These are phyloP conservation scores for Cryptococcus sp. DNA, from an alignment of 1,284 basidiomycete genomes.

Conservation along the genomic window DNA sequence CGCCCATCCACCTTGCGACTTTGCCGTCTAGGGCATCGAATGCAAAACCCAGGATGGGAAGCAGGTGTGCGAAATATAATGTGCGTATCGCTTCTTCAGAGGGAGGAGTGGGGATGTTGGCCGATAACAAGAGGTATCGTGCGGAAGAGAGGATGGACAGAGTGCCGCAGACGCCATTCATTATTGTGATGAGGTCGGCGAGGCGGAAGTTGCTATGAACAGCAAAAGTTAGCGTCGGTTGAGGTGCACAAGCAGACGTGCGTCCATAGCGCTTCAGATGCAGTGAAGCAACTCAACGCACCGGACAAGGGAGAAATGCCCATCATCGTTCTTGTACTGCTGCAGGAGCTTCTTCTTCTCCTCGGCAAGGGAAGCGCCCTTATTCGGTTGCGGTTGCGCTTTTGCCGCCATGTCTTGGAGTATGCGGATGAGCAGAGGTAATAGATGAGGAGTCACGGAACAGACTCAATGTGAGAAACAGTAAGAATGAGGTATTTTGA, in stretches of 20 bases:
- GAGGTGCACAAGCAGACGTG: too few relatives aligned
- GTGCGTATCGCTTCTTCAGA: slow-evolving; percentile 38
- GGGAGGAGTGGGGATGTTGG: slow-evolving; percentile 59
- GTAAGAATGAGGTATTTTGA: too few relatives aligned
- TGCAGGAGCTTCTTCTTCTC: slow-evolving; percentile 64
- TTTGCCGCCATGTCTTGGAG: slow-evolving; percentile 15
- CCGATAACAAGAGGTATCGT: slow-evolving; percentile 79
- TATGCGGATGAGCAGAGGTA: neutral
- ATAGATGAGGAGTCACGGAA: neutral
- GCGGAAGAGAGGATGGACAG: slow-evolving; percentile 89
- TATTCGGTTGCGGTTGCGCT: slow-evolving; percentile 4
- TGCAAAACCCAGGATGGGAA: slow-evolving; percentile 93
- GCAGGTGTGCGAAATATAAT: slow-evolving; percentile 81
- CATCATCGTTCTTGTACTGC: slow-evolving; percentile 82
- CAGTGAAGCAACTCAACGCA: slow-evolving; percentile 49
- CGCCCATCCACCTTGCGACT: slow-evolving; percentile 94
- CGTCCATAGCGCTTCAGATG: too few relatives aligned
- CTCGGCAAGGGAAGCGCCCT: slow-evolving; percentile 32
- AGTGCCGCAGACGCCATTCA: slow-evolving; percentile 98
- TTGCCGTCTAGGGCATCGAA: slow-evolving; percentile 99
- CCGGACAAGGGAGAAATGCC: slow-evolving; percentile 95
- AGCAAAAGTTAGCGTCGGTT: neutral
- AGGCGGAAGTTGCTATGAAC: slow-evolving; percentile 88
- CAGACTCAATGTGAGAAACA: neutral
- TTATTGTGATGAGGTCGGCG: slow-evolving; percentile 97